A percentile compares a stretch with the other conserved stretches of the same genome.
Conservation (phyloP, 495 filamentous ascomycete genomes). For the Delitschia confertaspora region DNA sequence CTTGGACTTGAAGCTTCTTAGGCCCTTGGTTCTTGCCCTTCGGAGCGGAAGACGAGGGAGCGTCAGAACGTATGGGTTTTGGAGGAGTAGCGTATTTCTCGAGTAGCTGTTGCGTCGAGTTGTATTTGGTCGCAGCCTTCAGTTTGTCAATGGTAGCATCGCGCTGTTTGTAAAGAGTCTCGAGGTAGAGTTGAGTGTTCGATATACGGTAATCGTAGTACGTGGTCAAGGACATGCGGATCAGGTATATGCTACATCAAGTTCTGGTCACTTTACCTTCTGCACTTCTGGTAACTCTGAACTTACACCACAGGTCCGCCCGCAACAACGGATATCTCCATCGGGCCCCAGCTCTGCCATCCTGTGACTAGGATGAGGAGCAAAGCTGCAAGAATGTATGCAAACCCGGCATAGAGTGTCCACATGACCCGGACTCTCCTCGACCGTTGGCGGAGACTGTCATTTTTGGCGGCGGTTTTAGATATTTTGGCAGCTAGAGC, state of each 20-base stretch:
- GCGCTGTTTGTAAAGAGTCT: constrained; percentile 65
- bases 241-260: constrained; percentile 52
- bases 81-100: constrained; percentile 69
- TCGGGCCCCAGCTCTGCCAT: constrained; percentile 64
- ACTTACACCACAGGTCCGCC: constrained; percentile 72
- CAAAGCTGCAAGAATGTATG: constrained; percentile 75
- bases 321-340: constrained; percentile 66
- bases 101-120: constrained; percentile 84
- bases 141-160: constrained; percentile 84
- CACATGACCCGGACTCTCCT: constrained; percentile 76
- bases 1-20: constrained; percentile 23
- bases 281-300: neutral
- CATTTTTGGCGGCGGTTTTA: constrained; percentile 58
- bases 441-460: constrained; percentile 57
- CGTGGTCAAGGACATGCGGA: constrained; percentile 49
- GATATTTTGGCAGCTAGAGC: constrained; percentile 73
- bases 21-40: constrained; percentile 33
- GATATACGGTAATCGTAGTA: constrained; percentile 78
- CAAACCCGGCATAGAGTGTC: constrained; percentile 83
- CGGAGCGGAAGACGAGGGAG: constrained; percentile 39
- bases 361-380: constrained; percentile 77
- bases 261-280: neutral
- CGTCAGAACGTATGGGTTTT: constrained; percentile 11
- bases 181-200: constrained; percentile 54
- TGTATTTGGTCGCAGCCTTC: constrained; percentile 88